A percentile compares a stretch with the other conserved stretches of the same genome.
Evolutionary conservation across 116 monocot genomes (phyloP).

Genomic region (Cymodocea nodosa): DNA sequence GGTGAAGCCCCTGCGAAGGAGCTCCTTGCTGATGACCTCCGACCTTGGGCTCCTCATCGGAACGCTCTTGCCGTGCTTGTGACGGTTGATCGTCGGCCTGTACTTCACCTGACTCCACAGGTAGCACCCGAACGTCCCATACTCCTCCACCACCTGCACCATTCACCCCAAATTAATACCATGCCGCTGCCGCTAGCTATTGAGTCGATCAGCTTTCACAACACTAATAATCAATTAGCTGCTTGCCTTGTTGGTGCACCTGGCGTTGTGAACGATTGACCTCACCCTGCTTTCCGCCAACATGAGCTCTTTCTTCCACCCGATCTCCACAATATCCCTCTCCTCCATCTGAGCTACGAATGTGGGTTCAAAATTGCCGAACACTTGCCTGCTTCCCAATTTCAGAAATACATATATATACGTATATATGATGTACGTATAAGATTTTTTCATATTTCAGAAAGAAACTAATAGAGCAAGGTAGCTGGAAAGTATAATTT

Average conservation of each 20-base stretch:
- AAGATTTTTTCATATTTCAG: too few species aligned
- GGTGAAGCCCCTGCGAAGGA: slow-evolving; percentile 53
- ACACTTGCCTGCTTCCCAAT: slow-evolving; percentile 20
- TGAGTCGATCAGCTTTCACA: too few species aligned
- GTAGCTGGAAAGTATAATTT: too few species aligned
- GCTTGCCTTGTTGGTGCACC: slow-evolving; percentile 59
- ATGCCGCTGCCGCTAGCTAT: too few species aligned
- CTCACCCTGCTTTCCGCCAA: slow-evolving; percentile 46
- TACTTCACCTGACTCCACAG: slow-evolving; percentile 73
- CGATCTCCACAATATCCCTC: slow-evolving; percentile 37
- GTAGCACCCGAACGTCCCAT: slow-evolving; percentile 73
- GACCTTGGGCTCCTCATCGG: slow-evolving; percentile 60
- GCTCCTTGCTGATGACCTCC: slow-evolving; percentile 65
- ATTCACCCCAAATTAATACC: too few species aligned
- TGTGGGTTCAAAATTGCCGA: slow-evolving; percentile 41
- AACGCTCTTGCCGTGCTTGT: slow-evolving; percentile 34
- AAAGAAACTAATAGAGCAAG: too few species aligned
- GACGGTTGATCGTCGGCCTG: slow-evolving; percentile 38
- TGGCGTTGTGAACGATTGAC: slow-evolving; percentile 64
- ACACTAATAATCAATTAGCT: too few species aligned
- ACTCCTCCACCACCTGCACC: slow-evolving; percentile 50
- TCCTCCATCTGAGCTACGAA: slow-evolving; percentile 71
- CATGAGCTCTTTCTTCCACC: slow-evolving; percentile 48
- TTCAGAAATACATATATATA: background rate
- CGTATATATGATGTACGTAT: too few species aligned